A percentile compares a stretch with the other conserved stretches of the same genome.
Conservation (phyloP, 257 asterid species). For the Ligustrum vulgare region DNA sequence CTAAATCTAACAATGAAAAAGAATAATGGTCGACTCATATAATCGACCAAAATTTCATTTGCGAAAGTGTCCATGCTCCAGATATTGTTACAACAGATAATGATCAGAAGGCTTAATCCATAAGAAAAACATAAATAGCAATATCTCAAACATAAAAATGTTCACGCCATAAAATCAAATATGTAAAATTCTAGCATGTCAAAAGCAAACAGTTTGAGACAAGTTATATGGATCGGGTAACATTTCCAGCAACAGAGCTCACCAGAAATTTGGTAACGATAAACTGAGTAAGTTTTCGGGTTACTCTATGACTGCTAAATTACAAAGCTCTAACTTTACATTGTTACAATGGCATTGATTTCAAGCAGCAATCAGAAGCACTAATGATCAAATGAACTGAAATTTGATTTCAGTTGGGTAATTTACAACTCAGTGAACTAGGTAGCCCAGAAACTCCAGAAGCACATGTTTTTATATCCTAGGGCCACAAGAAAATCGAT, state of each 20-base stretch:
- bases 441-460: not conserved
- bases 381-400: not conserved
- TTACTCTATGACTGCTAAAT: not conserved
- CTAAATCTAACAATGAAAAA: not conserved
- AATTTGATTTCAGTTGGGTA: not conserved
- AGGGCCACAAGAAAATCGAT: not conserved
- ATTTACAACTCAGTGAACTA: conserved; percentile 4
- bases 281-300: not conserved
- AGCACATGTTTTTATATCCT: not conserved
- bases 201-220: not conserved
- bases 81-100: not conserved
- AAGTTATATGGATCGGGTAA: not conserved
- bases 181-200: not conserved
- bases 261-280: not conserved
- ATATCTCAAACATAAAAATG: not conserved
- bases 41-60: not conserved
- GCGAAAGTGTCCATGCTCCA: not conserved
- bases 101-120: not conserved
- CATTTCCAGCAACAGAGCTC: not conserved
- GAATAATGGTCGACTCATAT: not conserved
- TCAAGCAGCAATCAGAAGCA: not conserved
- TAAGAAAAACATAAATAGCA: not conserved
- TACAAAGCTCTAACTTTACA: conserved; percentile 18
- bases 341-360: conserved; percentile 18
- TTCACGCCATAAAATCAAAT: not conserved